phyloP scores from a whole-genome alignment of 2,329 filamentous ascomycete genomes.

The Venturia effusa region DNA sequence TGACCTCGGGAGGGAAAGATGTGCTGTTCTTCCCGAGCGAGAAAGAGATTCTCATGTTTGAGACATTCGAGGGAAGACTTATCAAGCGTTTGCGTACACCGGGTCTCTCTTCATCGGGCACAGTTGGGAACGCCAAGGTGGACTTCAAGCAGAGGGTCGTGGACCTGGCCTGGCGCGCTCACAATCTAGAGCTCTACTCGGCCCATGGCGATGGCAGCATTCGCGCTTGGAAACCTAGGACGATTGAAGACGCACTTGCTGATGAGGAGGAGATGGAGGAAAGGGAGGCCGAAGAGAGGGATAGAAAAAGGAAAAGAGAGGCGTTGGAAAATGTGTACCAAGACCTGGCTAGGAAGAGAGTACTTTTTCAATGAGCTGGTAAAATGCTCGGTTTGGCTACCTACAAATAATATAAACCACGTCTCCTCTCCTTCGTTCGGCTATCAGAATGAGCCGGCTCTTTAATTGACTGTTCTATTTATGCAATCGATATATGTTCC shows the following conservation, averaged over 20 bases:
- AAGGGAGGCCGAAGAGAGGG: constrained; percentile 27
- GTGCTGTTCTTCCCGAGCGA: constrained; percentile 70
- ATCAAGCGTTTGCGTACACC: constrained; percentile 60
- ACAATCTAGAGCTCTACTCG: constrained; percentile 65
- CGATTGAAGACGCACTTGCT: constrained; percentile 36
- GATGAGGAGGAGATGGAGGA: constrained; percentile 28
- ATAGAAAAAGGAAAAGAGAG: constrained; percentile 59
- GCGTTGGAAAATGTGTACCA: constrained; percentile 70
- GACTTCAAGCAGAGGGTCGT: constrained; percentile 49
- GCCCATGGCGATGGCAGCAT: constrained; percentile 79
- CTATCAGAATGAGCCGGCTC: too few relatives aligned
- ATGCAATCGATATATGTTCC: too few relatives aligned
- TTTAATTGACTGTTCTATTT: too few relatives aligned
- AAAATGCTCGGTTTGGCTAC: neutral
- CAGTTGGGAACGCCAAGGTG: neutral
- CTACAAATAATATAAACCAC: neutral
- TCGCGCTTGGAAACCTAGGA: constrained; percentile 61
- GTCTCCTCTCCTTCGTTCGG: neutral
- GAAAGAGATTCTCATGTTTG: constrained; percentile 64
- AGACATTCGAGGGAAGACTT: constrained; percentile 65
- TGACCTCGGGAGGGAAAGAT: constrained; percentile 48
- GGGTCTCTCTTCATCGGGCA: constrained; percentile 24
- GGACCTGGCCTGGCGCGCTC: constrained; percentile 62
- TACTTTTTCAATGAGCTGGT: neutral
- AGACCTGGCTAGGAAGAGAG: constrained; percentile 38